Evolutionary conservation across 768 basidiomycete species (phyloP), one percentile per base, ranked within the genome.

Genomic region (Terana coerulea): DNA sequence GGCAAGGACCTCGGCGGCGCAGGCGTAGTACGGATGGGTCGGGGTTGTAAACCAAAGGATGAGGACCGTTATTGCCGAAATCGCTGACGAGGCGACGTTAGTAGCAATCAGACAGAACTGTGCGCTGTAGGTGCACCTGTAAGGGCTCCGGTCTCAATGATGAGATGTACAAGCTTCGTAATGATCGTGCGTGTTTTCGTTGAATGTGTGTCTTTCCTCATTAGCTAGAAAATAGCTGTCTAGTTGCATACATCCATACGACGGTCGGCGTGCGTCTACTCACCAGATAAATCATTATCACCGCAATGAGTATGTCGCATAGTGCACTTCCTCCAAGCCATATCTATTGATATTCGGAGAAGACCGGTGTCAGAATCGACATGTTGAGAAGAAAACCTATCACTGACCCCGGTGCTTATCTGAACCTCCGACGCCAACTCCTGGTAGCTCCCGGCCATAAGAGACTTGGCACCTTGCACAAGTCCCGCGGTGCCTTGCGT

Each of bases 301-400:
- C 26, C 1, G 67, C 66, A 47, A 68, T 69, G 22, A 64, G 22
- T 12, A 64, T 54, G 44, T 69, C 67, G 19, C 59, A 58, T 1
- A 62, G 26, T 30, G 59, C 42, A 9, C 47, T 37, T 10, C 35
- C 49, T 2, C 56, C 39, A n/a, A 65, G 49, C 64, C 66, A 66
- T 10, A 64, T 37, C 37, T 64, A 57, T n/a, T n/a, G n/a, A n/a
- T n/a, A n/a, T n/a, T n/a, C 26, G 37, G n/a, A 11, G 37, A 2
- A 17, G 15, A 24, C 12, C 14, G 29, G n/a, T 37, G n/a, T 28
- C 4, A 12, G n/a, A 6, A 26, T 19, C 11, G 15, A 12, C 24
- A 31, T 34, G 8, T 7, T 21, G 39, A 19, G 4, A 3, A 21
- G 22, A 14, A 22, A 22, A 50, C 39, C 10, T 37, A 40, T 22